Percentiles rank a stretch among this genome's conserved stretches.
These are phyloP conservation scores for Paramecium sexaurelia DNA, from an alignment of 73 alveolate species.

Conservation along the genomic window DNA sequence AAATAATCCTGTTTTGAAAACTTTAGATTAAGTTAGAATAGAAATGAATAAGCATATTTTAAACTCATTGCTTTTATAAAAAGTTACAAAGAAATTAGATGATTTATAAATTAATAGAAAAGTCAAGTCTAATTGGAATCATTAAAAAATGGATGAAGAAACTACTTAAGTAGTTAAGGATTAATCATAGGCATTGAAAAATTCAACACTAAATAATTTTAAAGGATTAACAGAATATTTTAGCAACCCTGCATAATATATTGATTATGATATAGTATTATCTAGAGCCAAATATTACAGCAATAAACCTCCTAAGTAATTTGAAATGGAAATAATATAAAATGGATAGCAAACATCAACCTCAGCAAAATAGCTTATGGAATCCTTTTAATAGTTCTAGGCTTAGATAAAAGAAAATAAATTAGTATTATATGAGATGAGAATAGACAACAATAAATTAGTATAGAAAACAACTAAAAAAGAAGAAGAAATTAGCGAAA, in stretches of 20 bases:
- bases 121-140: not conserved
- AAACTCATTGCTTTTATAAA: slow-evolving; percentile 1
- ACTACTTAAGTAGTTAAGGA: slow-evolving; percentile 34
- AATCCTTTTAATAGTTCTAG: not conserved
- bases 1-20: not conserved
- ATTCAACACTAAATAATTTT: slow-evolving; percentile 11
- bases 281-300: slow-evolving; percentile 38
- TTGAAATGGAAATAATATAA: not conserved
- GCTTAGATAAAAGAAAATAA: slow-evolving; percentile 18
- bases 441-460: slow-evolving; percentile 7
- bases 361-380: slow-evolving; percentile 17
- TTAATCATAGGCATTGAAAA: slow-evolving; percentile 40
- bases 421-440: not conserved
- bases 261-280: slow-evolving; percentile 48
- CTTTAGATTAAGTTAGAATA: slow-evolving; percentile 48
- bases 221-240: slow-evolving; percentile 57
- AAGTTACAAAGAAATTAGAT: slow-evolving; percentile 47
- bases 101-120: slow-evolving; percentile 29
- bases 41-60: slow-evolving; percentile 35
- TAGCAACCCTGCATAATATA: slow-evolving; percentile 36
- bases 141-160: slow-evolving; percentile 55
- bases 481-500: slow-evolving; percentile 41
- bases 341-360: not conserved
- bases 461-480: not conserved
- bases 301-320: slow-evolving; percentile 16